Percentiles rank a stretch among this genome's conserved stretches.
Evolutionary conservation across 352 stramenopile species (phyloP).

Genomic region (Pythium dissimile): DNA sequence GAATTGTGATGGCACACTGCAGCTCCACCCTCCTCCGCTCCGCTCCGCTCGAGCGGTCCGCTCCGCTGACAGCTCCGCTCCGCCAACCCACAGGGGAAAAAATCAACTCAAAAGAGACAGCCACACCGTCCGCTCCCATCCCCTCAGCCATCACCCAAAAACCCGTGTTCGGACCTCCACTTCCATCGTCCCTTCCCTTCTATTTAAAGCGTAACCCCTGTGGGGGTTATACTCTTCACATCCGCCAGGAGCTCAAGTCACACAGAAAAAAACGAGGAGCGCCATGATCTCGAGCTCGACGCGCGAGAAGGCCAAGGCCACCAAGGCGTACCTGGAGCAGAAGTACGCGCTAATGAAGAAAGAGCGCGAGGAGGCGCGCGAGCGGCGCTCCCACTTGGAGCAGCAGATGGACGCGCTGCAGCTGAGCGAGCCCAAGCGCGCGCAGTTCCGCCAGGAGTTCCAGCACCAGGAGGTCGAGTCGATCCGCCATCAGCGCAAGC

Average conservation of each 20-base stretch:
- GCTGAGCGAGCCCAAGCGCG: conserved; percentile 71
- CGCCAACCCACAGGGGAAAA: neutral
- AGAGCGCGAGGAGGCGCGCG: conserved; percentile 76
- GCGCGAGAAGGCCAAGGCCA: conserved; percentile 83
- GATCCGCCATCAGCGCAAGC: conserved; percentile 80
- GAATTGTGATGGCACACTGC: conserved; percentile 28
- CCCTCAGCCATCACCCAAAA: conserved; percentile 19
- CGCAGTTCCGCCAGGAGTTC: conserved; percentile 79
- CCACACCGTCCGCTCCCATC: neutral
- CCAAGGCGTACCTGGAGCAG: conserved; percentile 86
- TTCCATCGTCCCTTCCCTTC: neutral
- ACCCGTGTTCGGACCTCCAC: no score
- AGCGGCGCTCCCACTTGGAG: conserved; percentile 74
- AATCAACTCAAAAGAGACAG: neutral
- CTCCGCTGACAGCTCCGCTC: neutral
- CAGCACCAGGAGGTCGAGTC: conserved; percentile 71
- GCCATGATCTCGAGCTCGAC: conserved; percentile 83
- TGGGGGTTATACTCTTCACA: no score
- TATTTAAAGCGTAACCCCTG: conserved; percentile 7
- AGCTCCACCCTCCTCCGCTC: conserved; percentile 9
- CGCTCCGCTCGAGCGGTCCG: conserved; percentile 9
- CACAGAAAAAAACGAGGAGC: neutral
- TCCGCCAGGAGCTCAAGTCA: no score
- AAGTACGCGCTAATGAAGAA: conserved; percentile 90
- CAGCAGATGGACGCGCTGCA: conserved; percentile 80